phyloP scores from a whole-genome alignment of 768 basidiomycete genomes.

The Suillus spraguei region DNA sequence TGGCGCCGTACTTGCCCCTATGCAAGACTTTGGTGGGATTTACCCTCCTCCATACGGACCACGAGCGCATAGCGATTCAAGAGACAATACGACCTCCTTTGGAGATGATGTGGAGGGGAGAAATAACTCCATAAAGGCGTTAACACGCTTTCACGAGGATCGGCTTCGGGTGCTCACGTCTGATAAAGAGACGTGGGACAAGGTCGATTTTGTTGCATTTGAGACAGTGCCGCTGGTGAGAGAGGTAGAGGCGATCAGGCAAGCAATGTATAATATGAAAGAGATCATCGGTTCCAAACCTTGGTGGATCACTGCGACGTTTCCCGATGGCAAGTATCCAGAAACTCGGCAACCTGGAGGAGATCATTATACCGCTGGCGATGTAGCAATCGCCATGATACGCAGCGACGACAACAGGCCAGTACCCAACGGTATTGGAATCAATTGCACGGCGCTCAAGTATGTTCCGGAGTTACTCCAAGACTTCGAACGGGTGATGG shows the following conservation, averaged over 20 bases:
- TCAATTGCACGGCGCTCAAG: slow-evolving; percentile 68
- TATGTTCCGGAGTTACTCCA: slow-evolving; percentile 43
- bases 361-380: slow-evolving; percentile 31
- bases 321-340: slow-evolving; percentile 51
- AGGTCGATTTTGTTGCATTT: slow-evolving; percentile 68
- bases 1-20: slow-evolving; percentile 63
- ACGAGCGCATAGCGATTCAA: slow-evolving; percentile 37
- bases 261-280: slow-evolving; percentile 36
- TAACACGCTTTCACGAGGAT: slow-evolving; percentile 64
- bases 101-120: slow-evolving; percentile 34
- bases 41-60: slow-evolving; percentile 82
- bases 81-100: slow-evolving; percentile 47
- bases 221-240: slow-evolving; percentile 74
- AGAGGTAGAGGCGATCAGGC: slow-evolving; percentile 67
- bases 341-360: slow-evolving; percentile 36
- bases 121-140: slow-evolving; percentile 46
- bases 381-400: slow-evolving; percentile 48
- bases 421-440: slow-evolving; percentile 59
- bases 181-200: slow-evolving; percentile 52
- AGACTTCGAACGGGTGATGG: slow-evolving; percentile 35
- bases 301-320: slow-evolving; percentile 78
- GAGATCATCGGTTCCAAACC: slow-evolving; percentile 41
- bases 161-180: slow-evolving; percentile 57
- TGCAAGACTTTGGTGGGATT: slow-evolving; percentile 74
- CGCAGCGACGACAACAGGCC: slow-evolving; percentile 23